Conservation (phyloP, 2,329 filamentous ascomycete genomes). For the Graphiopsis chlorocephala region DNA sequence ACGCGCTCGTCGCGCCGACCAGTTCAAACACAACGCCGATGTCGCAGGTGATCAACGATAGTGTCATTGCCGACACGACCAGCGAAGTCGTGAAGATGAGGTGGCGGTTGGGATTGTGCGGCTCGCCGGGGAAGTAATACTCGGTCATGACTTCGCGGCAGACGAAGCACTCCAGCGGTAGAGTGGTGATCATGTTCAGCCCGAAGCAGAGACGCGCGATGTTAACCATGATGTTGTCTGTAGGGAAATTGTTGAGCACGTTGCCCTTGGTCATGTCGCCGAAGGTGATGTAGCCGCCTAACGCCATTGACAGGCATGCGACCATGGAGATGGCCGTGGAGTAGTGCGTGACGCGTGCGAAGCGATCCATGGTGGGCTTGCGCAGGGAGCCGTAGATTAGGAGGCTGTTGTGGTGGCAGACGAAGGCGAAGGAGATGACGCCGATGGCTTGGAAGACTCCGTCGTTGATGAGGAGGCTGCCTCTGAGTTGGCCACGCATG, state of each 20-base stretch:
- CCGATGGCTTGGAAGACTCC: conserved; percentile 95
- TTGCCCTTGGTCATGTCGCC: conserved; percentile 90
- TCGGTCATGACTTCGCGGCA: conserved; percentile 95
- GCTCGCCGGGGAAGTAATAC: conserved; percentile 70
- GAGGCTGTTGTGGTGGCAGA: conserved; percentile 90
- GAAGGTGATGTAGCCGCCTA: conserved; percentile 88
- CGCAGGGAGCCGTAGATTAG: conserved; percentile 94
- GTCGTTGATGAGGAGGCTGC: conserved; percentile 71
- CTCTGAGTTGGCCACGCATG: conserved; percentile 67
- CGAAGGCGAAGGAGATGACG: conserved; percentile 90
- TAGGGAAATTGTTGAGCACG: conserved; percentile 95
- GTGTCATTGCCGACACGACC: conserved; percentile 71
- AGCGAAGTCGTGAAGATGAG: conserved; percentile 79
- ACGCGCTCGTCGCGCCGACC: conserved; percentile 91
- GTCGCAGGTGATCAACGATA: conserved; percentile 87
- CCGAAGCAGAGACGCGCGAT: conserved; percentile 93
- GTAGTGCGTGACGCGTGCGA: conserved; percentile 88
- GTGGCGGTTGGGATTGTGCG: conserved; percentile 80
- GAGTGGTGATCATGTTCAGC: conserved; percentile 96
- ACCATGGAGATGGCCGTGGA: conserved; percentile 85
- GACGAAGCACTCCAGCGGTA: conserved; percentile 95
- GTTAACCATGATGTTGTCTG: conserved; percentile 89
- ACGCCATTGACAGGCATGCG: conserved; percentile 85
- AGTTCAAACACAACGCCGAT: conserved; percentile 92
- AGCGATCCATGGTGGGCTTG: conserved; percentile 93